Evolutionary conservation across 208 protist species (phyloP).

Genomic region (Trypanosoma boissoni): DNA sequence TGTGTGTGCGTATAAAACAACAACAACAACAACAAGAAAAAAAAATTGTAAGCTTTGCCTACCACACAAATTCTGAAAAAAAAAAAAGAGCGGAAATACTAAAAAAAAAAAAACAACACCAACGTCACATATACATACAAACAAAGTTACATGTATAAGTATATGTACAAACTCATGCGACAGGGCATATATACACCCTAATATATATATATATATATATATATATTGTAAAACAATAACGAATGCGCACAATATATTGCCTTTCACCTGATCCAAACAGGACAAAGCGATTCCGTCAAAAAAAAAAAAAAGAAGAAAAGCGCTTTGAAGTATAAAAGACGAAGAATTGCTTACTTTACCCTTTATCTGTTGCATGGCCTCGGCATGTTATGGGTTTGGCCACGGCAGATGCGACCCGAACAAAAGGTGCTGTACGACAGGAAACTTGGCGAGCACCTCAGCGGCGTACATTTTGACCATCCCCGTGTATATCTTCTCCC

Average conservation of each 20-base stretch:
- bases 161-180: background rate
- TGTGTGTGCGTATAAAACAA: background rate
- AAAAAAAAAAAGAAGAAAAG: too few species aligned
- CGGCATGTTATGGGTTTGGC: too few species aligned
- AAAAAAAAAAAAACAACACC: background rate
- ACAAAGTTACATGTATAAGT: conserved; percentile 1
- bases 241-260: too few species aligned
- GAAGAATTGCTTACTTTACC: too few species aligned
- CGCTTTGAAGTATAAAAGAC: too few species aligned
- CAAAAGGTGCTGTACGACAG: conserved; percentile 95
- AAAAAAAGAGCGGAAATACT: background rate
- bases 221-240: background rate
- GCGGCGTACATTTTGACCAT: conserved; percentile 95
- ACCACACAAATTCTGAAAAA: background rate
- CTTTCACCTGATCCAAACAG: too few species aligned
- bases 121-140: conserved; percentile 1
- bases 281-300: too few species aligned
- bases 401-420: conserved; percentile 89
- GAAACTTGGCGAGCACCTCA: conserved; percentile 94
- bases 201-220: background rate
- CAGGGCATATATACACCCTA: background rate
- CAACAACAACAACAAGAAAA: background rate
- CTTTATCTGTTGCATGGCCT: too few species aligned
- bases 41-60: background rate
- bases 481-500: conserved; percentile 88